Evolutionary conservation across 2,329 filamentous ascomycete species (phyloP), one percentile per base, ranked within the genome.

Genomic region (Botrytis pseudocinerea): DNA sequence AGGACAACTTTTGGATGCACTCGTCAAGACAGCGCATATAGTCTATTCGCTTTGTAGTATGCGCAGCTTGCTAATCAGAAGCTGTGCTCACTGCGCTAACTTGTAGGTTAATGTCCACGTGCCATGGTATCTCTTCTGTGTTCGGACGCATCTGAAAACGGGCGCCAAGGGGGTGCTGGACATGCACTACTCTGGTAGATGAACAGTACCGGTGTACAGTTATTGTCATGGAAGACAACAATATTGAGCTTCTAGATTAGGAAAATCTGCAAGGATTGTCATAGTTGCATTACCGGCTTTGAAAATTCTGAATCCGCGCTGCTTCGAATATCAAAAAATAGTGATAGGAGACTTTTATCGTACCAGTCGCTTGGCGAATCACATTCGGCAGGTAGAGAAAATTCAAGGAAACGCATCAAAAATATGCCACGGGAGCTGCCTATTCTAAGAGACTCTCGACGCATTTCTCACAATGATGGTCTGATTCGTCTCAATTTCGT

Each of bases 91-190:
- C 20, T 28, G 40, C n/a, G 18, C n/a, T 42, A 68, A 42, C 48
- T 42, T 40, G 18, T 57, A 54, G 48, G 48, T 57, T 42, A 28
- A 68, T 57, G 25, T 69, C 48, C 65, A 57, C 65, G 38, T 69
- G 65, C 48, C 65, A 57, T 69, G 35, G 48, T 69, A 68, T 48
- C 48, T 59, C 51, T 57, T 32, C 32, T 69, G 48, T 69, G 65
- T 69, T 69, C 48, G 48, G 65, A 57, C 16, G 48, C 40, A 69
- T 42, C 65, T 69, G 16, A 28, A 57, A 40, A 42, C 46, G 25
- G 48, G 38, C 48, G 18, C 25, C 48, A 57, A 68, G n/a, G 25
- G 28, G 22, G 48, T 68, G 38, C 25, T 57, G 5, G 18, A 42
- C 48, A 44, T 69, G 9, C 32, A 25, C 65, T 54, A 2, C 40